Percentiles rank a stretch among this genome's conserved stretches.
These are phyloP conservation scores for Russula sp. DNA, from an alignment of 768 basidiomycete species.

Conservation along the genomic window DNA sequence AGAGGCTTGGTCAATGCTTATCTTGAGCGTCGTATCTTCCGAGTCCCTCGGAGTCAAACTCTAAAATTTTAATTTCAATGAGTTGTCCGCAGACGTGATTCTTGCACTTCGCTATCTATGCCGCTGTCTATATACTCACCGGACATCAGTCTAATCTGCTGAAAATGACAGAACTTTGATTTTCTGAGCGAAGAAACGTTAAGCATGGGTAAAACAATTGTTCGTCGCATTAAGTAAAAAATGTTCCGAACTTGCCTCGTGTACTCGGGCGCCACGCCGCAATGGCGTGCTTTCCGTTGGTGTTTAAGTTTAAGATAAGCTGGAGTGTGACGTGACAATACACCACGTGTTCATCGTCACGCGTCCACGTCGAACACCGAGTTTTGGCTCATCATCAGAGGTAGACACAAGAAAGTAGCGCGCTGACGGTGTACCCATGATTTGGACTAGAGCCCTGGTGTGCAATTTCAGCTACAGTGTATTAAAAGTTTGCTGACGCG, in stretches of 20 bases:
- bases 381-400: no score
- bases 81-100: neutral
- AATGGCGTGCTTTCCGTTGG: neutral
- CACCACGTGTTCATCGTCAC: slow-evolving; percentile 16
- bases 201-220: neutral
- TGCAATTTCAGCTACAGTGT: neutral
- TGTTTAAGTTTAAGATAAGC: neutral
- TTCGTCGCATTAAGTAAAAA: slow-evolving; percentile 1
- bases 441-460: slow-evolving; percentile 26
- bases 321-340: slow-evolving; percentile 8
- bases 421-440: neutral
- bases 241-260: neutral
- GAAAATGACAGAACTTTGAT: slow-evolving; percentile 10
- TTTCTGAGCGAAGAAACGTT: neutral
- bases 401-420: neutral
- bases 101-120: neutral
- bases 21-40: slow-evolving; percentile 19
- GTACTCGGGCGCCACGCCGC: neutral
- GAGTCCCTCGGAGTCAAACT: slow-evolving; percentile 10
- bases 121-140: neutral
- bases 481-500: neutral
- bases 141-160: neutral
- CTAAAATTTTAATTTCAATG: slow-evolving; percentile 18
- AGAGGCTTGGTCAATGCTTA: slow-evolving; percentile 10
- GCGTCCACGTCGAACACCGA: neutral